Evolutionary conservation across 164 flowering plant species (phyloP), one percentile per base, ranked within the genome.

Genomic region (Umbellularia californica): DNA sequence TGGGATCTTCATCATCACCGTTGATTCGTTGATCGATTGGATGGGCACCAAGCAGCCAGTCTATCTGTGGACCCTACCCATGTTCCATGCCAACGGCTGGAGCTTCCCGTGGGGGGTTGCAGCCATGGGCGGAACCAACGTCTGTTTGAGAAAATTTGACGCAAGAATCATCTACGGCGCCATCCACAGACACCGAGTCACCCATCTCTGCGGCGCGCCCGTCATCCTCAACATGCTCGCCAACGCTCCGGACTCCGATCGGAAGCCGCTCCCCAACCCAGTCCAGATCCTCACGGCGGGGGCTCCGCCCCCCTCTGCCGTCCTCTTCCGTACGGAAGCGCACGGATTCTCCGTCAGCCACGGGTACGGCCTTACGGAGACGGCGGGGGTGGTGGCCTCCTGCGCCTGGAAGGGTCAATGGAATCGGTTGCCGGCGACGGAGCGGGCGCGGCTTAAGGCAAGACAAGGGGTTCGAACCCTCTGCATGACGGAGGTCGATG

Each of bases 31-130:
- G 65, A 60, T 84, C 14, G 83, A 82, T 0, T 87, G 87, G 88
- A 22, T 63, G 3, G 78, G 85, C 0, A 81, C 82, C 3, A 78
- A 79, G 28, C 84, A 76, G 50, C 81, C 89, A 0, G 79, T 85
- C 0, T 87, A 82, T 33, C 71, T 88, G 22, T 88, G 91, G 91
- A 85, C 85, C 35, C 80, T 88, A 12, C 87, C 89, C 11, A 85
- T 88, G 86, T 88, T 88, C 72, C 91, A 88, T 73, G 79, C 84
- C 41, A 88, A 88, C 65, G 91, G 91, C 0, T 88, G 91, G 89
- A 65, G 83, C 65, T 84, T 51, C 75, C 74, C 88, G 0, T 88
- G 89, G 89, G 89, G 83, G 0, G 76, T 87, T 64, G 91, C 91
- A 0, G 89, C 89, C 20, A 74, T 80, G 2, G 89, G 91, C 20